Percentiles rank a stretch among this genome's conserved stretches.
phyloP scores from a whole-genome alignment of 169 alveolate species.

The Plasmodium yoelii region DNA sequence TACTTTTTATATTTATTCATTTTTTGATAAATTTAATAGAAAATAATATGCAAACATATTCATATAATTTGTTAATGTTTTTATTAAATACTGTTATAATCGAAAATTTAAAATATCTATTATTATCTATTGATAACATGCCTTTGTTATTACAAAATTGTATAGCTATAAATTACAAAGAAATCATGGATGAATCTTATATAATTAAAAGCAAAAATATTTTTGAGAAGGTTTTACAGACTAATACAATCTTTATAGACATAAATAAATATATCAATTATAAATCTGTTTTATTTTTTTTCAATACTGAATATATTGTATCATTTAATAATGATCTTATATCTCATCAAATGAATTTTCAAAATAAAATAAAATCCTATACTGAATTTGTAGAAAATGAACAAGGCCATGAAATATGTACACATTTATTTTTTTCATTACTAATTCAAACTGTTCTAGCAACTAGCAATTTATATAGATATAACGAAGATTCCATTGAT shows the following conservation, averaged over 20 bases:
- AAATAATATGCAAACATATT: slow-evolving; percentile 63
- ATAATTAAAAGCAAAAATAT: slow-evolving; percentile 46
- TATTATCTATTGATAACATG: slow-evolving; percentile 57
- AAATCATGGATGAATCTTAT: slow-evolving; percentile 51
- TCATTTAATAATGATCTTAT: background rate
- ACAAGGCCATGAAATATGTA: background rate
- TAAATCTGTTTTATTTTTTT: slow-evolving; percentile 33
- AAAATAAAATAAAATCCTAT: background rate
- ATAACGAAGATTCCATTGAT: slow-evolving; percentile 26
- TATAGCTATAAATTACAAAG: slow-evolving; percentile 37
- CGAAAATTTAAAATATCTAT: slow-evolving; percentile 36
- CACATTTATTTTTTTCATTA: slow-evolving; percentile 17
- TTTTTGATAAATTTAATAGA: slow-evolving; percentile 34
- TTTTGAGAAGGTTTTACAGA: slow-evolving; percentile 35
- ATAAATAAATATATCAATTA: slow-evolving; percentile 38
- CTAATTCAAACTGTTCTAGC: slow-evolving; percentile 37
- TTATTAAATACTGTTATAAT: slow-evolving; percentile 34
- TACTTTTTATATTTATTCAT: slow-evolving; percentile 59
- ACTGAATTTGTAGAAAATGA: slow-evolving; percentile 1
- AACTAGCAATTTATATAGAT: slow-evolving; percentile 52
- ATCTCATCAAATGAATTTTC: background rate
- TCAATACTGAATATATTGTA: slow-evolving; percentile 11
- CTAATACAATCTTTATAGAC: slow-evolving; percentile 44
- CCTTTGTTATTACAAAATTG: slow-evolving; percentile 61
- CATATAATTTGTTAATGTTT: slow-evolving; percentile 57